Conservation (phyloP, 2,329 filamentous ascomycete species). For the Aureobasidium sp. region DNA sequence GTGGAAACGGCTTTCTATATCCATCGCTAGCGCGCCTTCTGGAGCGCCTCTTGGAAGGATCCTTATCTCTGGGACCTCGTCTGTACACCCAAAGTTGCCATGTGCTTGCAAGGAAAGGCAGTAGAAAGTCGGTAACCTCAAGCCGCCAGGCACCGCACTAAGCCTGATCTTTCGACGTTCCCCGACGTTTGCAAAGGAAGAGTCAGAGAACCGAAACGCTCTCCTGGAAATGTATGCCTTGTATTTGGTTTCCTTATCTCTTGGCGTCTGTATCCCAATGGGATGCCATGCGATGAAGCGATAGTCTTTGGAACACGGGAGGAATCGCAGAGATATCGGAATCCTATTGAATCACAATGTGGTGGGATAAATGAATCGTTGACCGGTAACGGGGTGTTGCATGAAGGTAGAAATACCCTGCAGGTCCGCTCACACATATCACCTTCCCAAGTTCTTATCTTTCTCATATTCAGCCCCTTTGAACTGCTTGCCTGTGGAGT, state of each 20-base stretch:
- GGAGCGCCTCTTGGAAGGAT: conserved; percentile 6
- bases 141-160: neutral
- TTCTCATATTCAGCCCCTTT: neutral
- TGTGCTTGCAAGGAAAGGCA: neutral
- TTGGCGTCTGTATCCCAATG: neutral
- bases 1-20: conserved; percentile 4
- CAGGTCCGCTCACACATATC: neutral
- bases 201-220: neutral
- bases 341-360: neutral
- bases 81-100: neutral
- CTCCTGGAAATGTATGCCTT: neutral
- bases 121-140: neutral
- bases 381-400: conserved; percentile 3
- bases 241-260: conserved; percentile 5
- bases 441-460: neutral
- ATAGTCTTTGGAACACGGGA: conserved; percentile 3
- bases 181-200: neutral
- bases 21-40: neutral
- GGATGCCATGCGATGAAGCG: neutral
- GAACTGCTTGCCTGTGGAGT: neutral
- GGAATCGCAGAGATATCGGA: conserved; percentile 1
- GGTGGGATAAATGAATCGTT: neutral
- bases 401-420: conserved; percentile 8
- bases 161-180: neutral
- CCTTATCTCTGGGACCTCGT: conserved; percentile 8